Conservation (phyloP, 2,329 filamentous ascomycete genomes). For the Trichocomaceae sp. region DNA sequence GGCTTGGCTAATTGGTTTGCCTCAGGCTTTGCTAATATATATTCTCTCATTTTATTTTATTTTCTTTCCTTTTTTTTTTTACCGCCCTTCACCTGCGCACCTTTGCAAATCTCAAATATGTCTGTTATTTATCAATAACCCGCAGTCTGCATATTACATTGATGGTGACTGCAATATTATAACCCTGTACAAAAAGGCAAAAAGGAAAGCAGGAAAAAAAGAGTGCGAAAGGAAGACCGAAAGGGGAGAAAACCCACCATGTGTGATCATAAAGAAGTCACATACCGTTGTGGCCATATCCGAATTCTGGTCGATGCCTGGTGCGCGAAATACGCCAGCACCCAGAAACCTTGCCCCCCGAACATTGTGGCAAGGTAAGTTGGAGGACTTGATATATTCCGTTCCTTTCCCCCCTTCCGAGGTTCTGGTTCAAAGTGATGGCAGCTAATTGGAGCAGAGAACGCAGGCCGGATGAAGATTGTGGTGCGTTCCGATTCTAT, state of each 20-base stretch:
- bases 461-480: conserved; percentile 9
- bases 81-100: too few species aligned
- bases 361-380: conserved; percentile 9
- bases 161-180: neutral
- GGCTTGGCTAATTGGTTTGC: neutral
- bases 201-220: neutral
- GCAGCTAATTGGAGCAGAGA: conserved; percentile 1
- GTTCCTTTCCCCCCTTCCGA: neutral
- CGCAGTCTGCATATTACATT: neutral
- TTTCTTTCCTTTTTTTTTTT: neutral
- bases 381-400: neutral
- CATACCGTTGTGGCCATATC: conserved; percentile 9
- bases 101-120: neutral
- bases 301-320: conserved; percentile 7
- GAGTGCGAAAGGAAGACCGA: neutral
- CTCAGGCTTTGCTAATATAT: neutral
- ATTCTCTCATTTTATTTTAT: neutral
- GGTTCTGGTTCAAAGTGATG: neutral
- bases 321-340: conserved; percentile 6
- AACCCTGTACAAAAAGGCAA: neutral
- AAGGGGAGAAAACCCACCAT: neutral
- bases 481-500: neutral
- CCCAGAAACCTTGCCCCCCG: conserved; percentile 1
- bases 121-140: neutral
- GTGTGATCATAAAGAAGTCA: conserved; percentile 11